Base-by-base conservation (phyloP, 2,329 filamentous ascomycete species). In the Neopestalotiopsis rosae region DNA sequence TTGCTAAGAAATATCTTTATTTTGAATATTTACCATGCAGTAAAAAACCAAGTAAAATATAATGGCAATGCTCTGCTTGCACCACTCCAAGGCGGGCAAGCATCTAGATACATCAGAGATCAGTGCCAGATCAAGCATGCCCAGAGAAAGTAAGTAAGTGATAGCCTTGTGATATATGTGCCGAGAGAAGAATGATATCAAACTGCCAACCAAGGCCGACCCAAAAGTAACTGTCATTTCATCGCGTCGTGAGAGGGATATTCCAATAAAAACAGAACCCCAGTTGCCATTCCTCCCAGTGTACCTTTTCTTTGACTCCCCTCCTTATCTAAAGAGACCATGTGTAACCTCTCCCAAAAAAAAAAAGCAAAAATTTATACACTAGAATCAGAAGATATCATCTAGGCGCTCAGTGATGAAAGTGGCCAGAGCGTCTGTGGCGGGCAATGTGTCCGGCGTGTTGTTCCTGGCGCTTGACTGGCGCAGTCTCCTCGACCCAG, bases 381-480 rank as follows among this genome's bases (percentile, higher is more conserved):
- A 65, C 63, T 24, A 57, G 63, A 65, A 65, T 56, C 30, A 32
- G 32, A 57, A 20, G 63, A 30, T 32, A 52, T 20, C 14, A 49
- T 38, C 9, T 12, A 28, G 24, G 24, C 7, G 32, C n/a, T 58
- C 30, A 49, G 32, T 45, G 32, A 13, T n/a, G 49, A 13, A 49
- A 40, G 32, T 38, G 66, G 28, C 40, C 38, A 2, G 57, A 61
- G 10, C 66, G 66, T 7, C 49, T 32, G 66, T 67, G 66, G 40
- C 66, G 66, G 61, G 66, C 66, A 9, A 49, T 7, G 30, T 61
- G 58, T 13, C 28, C 58, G n/a, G 17, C 58, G 30, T 67, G 66
- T 24, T 45, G 24, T 28, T 28, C 57, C 28, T 52, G 57, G 32
- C 66, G 56, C 66, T 62, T 67, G 7, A 24, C 57, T 12, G 38